A percentile compares a stretch with the other conserved stretches of the same genome.
Evolutionary conservation across 345 rosid species (phyloP).

Genomic region (Raphanus raphanistrum): DNA sequence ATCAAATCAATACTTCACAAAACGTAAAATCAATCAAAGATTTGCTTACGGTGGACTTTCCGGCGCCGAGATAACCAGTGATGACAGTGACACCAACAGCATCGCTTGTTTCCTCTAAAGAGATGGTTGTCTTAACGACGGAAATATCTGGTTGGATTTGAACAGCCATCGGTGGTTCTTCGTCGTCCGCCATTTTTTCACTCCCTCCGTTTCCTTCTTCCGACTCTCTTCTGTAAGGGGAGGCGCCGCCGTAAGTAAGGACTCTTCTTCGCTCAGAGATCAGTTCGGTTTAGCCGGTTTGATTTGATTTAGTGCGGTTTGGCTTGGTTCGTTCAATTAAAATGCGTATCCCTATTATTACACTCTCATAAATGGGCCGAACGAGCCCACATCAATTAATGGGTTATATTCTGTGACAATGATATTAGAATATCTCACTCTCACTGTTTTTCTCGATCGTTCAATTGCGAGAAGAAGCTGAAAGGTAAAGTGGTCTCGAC

Average conservation of each 20-base stretch:
- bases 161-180: slow-evolving; percentile 75
- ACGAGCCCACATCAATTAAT: background rate
- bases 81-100: slow-evolving; percentile 72
- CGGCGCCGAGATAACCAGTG: slow-evolving; percentile 96
- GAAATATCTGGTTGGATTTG: slow-evolving; percentile 37
- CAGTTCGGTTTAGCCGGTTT: background rate
- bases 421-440: background rate
- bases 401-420: background rate
- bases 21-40: background rate
- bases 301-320: background rate
- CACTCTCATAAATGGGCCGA: background rate
- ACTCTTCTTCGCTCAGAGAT: no score
- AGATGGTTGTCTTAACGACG: slow-evolving; percentile 1
- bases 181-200: slow-evolving; percentile 58
- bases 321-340: background rate
- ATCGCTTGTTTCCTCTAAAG: slow-evolving; percentile 15
- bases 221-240: background rate
- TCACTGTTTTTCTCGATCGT: background rate
- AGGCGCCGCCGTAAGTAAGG: no score
- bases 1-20: background rate
- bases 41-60: slow-evolving; percentile 78
- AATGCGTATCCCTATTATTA: no score
- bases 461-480: slow-evolving; percentile 7
- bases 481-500: slow-evolving; percentile 28
- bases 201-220: background rate